Evolutionary conservation across 768 basidiomycete genomes (phyloP).

Genomic region (Lentinus brumalis): DNA sequence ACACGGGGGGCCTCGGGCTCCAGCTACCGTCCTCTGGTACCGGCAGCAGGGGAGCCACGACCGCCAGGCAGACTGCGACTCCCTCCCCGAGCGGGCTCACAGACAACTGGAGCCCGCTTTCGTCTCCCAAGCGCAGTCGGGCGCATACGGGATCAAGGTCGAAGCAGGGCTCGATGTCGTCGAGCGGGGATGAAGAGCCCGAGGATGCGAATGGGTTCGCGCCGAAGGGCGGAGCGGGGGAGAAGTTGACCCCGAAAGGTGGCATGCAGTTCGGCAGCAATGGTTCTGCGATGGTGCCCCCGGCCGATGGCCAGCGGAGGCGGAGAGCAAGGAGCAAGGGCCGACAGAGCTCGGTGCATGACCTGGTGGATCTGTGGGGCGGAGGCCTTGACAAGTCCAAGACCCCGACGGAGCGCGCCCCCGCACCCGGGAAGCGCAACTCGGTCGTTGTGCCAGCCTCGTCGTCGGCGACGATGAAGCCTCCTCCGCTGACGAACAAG

Average conservation of each 20-base stretch:
- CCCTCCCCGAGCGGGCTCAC: constrained; percentile 33
- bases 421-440: constrained; percentile 17
- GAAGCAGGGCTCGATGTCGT: constrained; percentile 36
- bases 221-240: constrained; percentile 23
- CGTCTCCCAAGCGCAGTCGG: constrained; percentile 14
- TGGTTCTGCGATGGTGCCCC: neutral
- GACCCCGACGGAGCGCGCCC: constrained; percentile 11
- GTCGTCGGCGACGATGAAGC: constrained; percentile 21
- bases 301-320: constrained; percentile 19
- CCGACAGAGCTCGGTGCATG: constrained; percentile 82
- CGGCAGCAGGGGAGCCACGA: neutral
- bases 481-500: constrained; percentile 13
- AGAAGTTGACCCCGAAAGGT: constrained; percentile 17
- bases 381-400: constrained; percentile 53
- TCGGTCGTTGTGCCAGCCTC: constrained; percentile 28
- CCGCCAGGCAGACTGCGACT: constrained; percentile 7
- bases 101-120: constrained; percentile 53
- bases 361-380: constrained; percentile 79
- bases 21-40: constrained; percentile 6
- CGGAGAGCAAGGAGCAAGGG: constrained; percentile 46
- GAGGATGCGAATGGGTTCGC: constrained; percentile 44
- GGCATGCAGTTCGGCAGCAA: neutral
- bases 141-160: neutral
- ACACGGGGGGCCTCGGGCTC: constrained; percentile 9
- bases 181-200: constrained; percentile 59